Percentiles rank a stretch among this genome's conserved stretches.
These are phyloP conservation scores for Rhodotorula sp. DNA, from an alignment of 1,284 basidiomycete genomes.

Conservation along the genomic window DNA sequence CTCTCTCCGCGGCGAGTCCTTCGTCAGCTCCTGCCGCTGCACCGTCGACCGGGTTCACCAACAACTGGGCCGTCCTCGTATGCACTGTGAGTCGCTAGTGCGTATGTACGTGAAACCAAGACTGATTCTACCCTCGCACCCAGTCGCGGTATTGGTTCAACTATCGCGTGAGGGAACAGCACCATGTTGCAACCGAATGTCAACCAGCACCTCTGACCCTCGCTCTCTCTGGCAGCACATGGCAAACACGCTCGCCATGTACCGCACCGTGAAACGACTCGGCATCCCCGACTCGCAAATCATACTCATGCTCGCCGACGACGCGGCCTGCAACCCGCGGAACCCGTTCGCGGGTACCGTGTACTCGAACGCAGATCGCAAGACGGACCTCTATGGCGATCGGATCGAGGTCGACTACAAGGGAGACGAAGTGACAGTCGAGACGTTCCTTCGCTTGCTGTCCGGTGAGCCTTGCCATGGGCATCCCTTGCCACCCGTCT, in stretches of 20 bases:
- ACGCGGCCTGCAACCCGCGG: constrained; percentile 87
- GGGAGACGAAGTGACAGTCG: constrained; percentile 95
- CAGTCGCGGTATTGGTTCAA: constrained; percentile 63
- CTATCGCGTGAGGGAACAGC: constrained; percentile 71
- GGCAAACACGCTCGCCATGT: constrained; percentile 97
- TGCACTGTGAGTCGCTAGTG: constrained; percentile 75
- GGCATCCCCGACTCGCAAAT: constrained; percentile 98
- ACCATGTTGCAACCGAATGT: not conserved
- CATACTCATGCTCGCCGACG: constrained; percentile 97
- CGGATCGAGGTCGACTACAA: constrained; percentile 97
- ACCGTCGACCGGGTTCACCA: constrained; percentile 56
- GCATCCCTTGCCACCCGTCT: not conserved
- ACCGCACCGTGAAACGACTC: constrained; percentile 94
- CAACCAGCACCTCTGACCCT: not conserved
- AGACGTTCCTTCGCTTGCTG: constrained; percentile 86
- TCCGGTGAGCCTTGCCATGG: constrained; percentile 61
- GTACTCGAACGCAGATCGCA: constrained; percentile 73
- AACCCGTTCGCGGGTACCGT: constrained; percentile 91
- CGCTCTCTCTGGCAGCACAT: constrained; percentile 68
- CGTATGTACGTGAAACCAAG: too few relatives aligned
- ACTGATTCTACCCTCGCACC: not conserved
- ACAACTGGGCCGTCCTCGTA: constrained; percentile 98
- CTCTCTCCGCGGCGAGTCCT: not conserved
- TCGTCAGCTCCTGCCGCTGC: not conserved
- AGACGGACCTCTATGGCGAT: constrained; percentile 89